Evolutionary conservation across 2,329 filamentous ascomycete genomes (phyloP), one percentile per base, ranked within the genome.

Genomic region (Cryphonectria nitschkei): DNA sequence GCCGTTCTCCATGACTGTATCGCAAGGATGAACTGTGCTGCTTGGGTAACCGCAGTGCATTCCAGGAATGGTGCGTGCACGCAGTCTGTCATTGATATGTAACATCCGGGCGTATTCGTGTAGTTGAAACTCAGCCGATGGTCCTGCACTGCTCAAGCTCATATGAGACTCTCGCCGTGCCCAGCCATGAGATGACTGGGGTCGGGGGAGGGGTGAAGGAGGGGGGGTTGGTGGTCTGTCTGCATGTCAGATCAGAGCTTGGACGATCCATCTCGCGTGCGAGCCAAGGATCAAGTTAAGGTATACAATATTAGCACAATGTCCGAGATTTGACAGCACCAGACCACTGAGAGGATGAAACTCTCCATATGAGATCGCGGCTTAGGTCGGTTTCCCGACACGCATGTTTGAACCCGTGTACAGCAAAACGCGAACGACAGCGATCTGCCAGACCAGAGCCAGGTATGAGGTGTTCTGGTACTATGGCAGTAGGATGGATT

Each of bases 211-310:
- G 34, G 34, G 2, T 4, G 6, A 6, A 6, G 58, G 22, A 34
- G 58, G 3, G 4, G 14, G 7, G 46, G 46, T 34, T 22, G 6
- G 46, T 50, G 1, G 46, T 50, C 26, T 32, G 26, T 58, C 54
- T 58, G 54, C 54, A 58, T 58, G 54, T 32, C 29, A 58, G 54
- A 58, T 34, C 54, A 58, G 54, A 58, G 54, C 26, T 58, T 32
- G 54, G 26, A 16, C 54, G 54, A 34, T 58, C 54, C 54, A 34
- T 16, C 54, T 29, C 29, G 29, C 54, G 13, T 32, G 29, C 13
- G 26, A 32, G 29, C 54, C 54, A 16, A 19, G 29, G 29, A 58
- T 34, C 54, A 32, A 19, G 52, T 26, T 2, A 16, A 58, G 14
- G 54, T 58, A 32, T 16, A 4, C 6, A 50, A 1, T 46, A 46